Conservation (phyloP, 2,329 filamentous ascomycete species). For the Aureobasidium pullulans region DNA sequence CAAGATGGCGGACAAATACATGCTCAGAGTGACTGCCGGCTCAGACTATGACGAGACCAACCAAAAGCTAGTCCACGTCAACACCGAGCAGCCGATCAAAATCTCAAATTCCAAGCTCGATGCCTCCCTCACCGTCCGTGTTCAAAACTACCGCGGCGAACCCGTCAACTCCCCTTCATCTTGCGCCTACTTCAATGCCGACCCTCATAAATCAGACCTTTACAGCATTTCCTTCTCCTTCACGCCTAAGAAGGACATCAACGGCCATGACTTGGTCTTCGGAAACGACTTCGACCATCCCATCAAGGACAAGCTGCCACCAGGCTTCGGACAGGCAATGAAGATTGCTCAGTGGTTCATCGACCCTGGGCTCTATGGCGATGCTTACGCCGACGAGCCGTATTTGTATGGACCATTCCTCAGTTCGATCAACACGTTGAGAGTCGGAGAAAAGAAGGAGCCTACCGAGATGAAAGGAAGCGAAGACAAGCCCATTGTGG, state of each 20-base stretch:
- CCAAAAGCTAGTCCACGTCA: constrained; percentile 71
- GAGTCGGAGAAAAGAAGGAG: constrained; percentile 49
- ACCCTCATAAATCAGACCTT: constrained; percentile 65
- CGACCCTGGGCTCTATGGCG: constrained; percentile 83
- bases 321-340: constrained; percentile 78
- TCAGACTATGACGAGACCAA: constrained; percentile 62
- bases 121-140: constrained; percentile 64
- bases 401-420: constrained; percentile 79
- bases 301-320: constrained; percentile 77
- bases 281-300: constrained; percentile 94
- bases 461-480: constrained; percentile 26
- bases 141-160: constrained; percentile 63
- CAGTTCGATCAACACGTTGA: constrained; percentile 69
- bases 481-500: constrained; percentile 51
- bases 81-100: constrained; percentile 53
- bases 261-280: constrained; percentile 70
- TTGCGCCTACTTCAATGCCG: constrained; percentile 68
- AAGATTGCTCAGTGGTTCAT: constrained; percentile 83
- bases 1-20: constrained; percentile 60
- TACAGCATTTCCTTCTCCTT: constrained; percentile 81
- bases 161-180: constrained; percentile 61
- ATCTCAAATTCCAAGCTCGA: constrained; percentile 60
- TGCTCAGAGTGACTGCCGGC: constrained; percentile 75
- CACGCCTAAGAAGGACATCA: constrained; percentile 60
- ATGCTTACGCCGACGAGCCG: constrained; percentile 79